Evolutionary conservation across 805 yeast genomes (phyloP), one percentile per base, ranked within the genome.

Genomic region (Kodamaea kakaduensis): DNA sequence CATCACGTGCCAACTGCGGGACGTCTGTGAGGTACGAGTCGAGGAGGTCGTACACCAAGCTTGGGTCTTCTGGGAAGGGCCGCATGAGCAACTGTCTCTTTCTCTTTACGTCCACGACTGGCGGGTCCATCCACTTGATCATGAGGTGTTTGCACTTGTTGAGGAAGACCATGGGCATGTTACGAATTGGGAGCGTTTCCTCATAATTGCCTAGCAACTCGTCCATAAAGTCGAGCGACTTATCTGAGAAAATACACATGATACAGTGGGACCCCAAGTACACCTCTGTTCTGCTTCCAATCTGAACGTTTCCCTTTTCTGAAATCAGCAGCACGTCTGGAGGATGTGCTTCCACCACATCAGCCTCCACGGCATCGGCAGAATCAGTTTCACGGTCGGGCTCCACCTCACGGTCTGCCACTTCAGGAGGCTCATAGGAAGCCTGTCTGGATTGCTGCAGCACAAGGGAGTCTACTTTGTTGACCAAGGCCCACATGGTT

Each of bases 261-360:
- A 61, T 52, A 10, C 69, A 62, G 38, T 65, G 71, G 17, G 58
- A 46, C 6, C 68, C 70, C 24, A 56, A 51, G 36, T 50, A 65
- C 18, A 55, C 54, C 31, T 35, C 38, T 26, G 26, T 26, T 16
- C 17, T 26, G 6, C 19, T 16, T n/a, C 29, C 29, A 15, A 26
- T 14, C 12, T 26, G 29, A 18, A 26, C 17, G 12, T 16, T 26
- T 5, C 29, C 13, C 15, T 13, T 13, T 28, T 27, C 25, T 10
- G 34, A 6, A 17, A 26, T 26, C 29, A 16, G 19, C 15, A 18
- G 29, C 37, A 9, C 27, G 25, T 32, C 31, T 29, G 20, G 15
- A 4, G 5, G 18, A 2, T 17, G 20, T 12, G 27, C 41, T 25
- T n/a, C n/a, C n/a, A n/a, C n/a, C n/a, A n/a, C n/a, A n/a, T n/a